A percentile compares a stretch with the other conserved stretches of the same genome.
phyloP scores from a whole-genome alignment of 2,329 filamentous ascomycete species.

The Colletotrichum tropicale region DNA sequence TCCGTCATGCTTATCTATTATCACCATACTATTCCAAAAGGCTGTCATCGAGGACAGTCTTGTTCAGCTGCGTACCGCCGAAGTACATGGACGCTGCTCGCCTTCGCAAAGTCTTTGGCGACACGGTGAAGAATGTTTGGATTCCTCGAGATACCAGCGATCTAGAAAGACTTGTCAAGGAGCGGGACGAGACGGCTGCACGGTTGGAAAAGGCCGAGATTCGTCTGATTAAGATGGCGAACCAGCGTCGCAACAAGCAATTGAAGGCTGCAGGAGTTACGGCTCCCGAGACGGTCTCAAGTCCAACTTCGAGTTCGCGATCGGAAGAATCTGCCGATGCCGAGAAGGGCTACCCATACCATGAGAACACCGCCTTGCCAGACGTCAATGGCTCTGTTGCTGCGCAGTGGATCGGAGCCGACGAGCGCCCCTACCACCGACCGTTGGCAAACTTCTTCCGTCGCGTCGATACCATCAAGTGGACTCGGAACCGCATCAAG shows the following conservation, averaged over 20 bases:
- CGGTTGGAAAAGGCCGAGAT: constrained; percentile 86
- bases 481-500: constrained; percentile 66
- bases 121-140: constrained; percentile 84
- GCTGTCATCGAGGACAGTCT: constrained; percentile 87
- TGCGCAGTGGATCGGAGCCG: constrained; percentile 74
- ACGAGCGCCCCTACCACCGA: constrained; percentile 77
- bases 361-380: constrained; percentile 31
- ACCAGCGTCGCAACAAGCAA: constrained; percentile 37
- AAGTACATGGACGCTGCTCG: constrained; percentile 77
- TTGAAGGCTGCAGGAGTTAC: neutral
- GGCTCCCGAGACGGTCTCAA: constrained; percentile 27
- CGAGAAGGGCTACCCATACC: constrained; percentile 28
- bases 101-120: constrained; percentile 77
- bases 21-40: constrained; percentile 82
- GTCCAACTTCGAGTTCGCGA: neutral
- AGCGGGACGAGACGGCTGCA: constrained; percentile 76
- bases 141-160: constrained; percentile 75
- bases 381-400: constrained; percentile 60
- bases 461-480: constrained; percentile 95
- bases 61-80: constrained; percentile 87
- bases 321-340: constrained; percentile 21
- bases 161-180: constrained; percentile 77
- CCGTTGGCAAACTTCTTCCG: constrained; percentile 74
- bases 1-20: constrained; percentile 92
- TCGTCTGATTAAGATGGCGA: constrained; percentile 76